Evolutionary conservation across 192 early-diverging fungal species (phyloP).

Genomic region (Umbelopsis ramanniana): DNA sequence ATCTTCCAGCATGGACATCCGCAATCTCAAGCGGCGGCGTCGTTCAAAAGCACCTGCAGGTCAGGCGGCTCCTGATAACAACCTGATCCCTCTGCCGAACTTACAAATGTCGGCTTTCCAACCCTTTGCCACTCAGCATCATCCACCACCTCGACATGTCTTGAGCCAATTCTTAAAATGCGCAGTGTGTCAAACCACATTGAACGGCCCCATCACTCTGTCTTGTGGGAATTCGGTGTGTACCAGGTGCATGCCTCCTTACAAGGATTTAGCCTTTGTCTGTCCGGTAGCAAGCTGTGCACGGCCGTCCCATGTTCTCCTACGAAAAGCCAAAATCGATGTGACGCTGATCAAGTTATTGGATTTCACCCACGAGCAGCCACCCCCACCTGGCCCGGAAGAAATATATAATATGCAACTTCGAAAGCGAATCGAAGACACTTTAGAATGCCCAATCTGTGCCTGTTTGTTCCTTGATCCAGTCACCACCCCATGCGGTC

Average conservation of each 20-base stretch:
- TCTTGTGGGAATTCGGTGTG: conserved; percentile 52
- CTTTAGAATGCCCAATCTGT: conserved; percentile 67
- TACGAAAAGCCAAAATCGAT: conserved; percentile 33
- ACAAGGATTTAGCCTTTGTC: conserved; percentile 23
- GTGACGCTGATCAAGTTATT: conserved; percentile 43
- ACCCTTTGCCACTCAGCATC: background rate
- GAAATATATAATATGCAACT: conserved; percentile 9
- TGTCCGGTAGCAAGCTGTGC: background rate
- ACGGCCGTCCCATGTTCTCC: conserved; percentile 8
- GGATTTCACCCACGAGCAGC: background rate
- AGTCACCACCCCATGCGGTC: conserved; percentile 67
- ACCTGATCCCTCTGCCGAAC: conserved; percentile 8
- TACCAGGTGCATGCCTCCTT: conserved; percentile 31
- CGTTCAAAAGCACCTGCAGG: background rate
- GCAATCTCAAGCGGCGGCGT: conserved; percentile 3
- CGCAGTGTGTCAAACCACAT: conserved; percentile 36
- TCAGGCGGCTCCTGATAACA: background rate
- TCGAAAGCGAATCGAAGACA: background rate
- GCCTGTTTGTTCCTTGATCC: conserved; percentile 55
- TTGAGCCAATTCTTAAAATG: conserved; percentile 32
- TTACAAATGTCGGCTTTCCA: background rate
- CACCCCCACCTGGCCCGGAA: background rate
- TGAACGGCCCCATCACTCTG: conserved; percentile 44
- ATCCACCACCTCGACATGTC: conserved; percentile 24
- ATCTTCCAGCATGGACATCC: background rate